These are phyloP conservation scores for Cytospora piceae DNA, from an alignment of 2,329 filamentous ascomycete species.

Conservation along the genomic window DNA sequence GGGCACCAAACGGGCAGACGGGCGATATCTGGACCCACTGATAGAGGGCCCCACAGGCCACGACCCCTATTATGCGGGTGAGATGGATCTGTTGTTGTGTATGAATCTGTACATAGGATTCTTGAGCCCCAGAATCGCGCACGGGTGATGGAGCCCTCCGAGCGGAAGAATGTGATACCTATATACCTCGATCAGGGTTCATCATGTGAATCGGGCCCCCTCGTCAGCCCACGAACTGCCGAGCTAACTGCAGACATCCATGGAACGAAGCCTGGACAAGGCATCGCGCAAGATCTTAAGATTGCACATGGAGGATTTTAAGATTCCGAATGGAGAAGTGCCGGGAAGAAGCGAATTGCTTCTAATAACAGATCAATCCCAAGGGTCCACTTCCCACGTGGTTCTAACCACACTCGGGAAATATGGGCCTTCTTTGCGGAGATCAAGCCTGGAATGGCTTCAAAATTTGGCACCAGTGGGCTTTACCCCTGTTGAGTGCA, in stretches of 20 bases:
- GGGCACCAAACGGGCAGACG: no score
- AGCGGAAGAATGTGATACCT: neutral
- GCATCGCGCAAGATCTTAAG: neutral
- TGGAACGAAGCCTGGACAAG: neutral
- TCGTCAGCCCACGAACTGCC: neutral
- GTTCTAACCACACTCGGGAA: neutral
- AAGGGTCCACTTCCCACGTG: neutral
- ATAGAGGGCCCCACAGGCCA: neutral
- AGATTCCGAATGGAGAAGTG: slow-evolving; percentile 1
- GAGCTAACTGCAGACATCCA: neutral
- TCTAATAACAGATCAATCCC: neutral
- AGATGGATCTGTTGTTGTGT: no score
- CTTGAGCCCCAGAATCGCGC: no score
- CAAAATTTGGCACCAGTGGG: neutral
- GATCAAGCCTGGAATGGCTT: neutral
- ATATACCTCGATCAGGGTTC: neutral
- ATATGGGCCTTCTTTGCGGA: neutral
- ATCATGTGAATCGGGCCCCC: neutral
- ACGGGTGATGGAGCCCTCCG: neutral
- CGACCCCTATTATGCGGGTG: neutral
- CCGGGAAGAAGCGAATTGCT: neutral
- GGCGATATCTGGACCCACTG: neutral
- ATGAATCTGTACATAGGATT: no score
- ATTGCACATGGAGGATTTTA: neutral
- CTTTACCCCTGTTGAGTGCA: neutral